Conservation (phyloP, 2,329 filamentous ascomycete genomes). For the Botryotinia calthae region DNA sequence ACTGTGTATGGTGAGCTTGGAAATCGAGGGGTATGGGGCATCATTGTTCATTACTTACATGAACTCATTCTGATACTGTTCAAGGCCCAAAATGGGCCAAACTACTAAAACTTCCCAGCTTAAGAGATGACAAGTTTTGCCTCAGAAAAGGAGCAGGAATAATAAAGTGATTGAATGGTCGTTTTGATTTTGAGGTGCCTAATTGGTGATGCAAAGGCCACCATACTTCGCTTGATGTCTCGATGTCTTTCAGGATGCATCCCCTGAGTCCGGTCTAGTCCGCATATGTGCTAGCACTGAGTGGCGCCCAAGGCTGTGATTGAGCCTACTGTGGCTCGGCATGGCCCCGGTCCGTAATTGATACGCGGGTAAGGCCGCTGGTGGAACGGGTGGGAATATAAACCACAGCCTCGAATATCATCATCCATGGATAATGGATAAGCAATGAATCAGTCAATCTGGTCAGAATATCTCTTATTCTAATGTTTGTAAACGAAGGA, state of each 20-base stretch:
- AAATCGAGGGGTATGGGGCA: constrained; percentile 24
- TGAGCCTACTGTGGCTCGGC: not conserved
- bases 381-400: not conserved
- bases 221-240: constrained; percentile 22
- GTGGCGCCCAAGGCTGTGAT: constrained; percentile 9
- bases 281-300: not conserved
- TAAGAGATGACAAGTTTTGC: not conserved
- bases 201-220: constrained; percentile 21
- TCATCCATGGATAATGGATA: constrained; percentile 1
- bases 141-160: not conserved
- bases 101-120: constrained; percentile 28
- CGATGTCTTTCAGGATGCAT: not conserved
- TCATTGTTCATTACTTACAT: constrained; percentile 31
- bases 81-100: constrained; percentile 38
- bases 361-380: not conserved
- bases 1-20: constrained; percentile 53
- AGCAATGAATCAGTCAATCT: constrained; percentile 3
- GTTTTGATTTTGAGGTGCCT: constrained; percentile 3
- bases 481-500: not conserved
- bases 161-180: constrained; percentile 1
- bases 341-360: not conserved
- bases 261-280: constrained; percentile 1
- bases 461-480: not conserved
- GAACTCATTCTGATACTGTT: constrained; percentile 39
- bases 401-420: constrained; percentile 1